Conservation (phyloP, 257 asterid genomes). For the Rehmannia glutinosa region DNA sequence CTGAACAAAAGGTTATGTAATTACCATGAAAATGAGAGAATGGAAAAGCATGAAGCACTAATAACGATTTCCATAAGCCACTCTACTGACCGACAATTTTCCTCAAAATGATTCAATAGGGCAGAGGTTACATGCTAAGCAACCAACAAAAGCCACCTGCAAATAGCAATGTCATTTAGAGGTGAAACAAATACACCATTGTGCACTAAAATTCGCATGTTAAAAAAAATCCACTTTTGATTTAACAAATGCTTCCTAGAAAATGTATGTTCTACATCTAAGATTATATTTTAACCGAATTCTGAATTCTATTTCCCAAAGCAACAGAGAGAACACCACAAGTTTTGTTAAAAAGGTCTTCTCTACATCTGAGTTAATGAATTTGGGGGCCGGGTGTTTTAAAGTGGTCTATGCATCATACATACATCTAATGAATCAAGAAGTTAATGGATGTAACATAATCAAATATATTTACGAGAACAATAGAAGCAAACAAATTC, state of each 20-base stretch:
- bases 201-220: not conserved
- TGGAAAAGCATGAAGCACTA: slow-evolving; percentile 4
- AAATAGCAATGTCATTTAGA: slow-evolving; percentile 11
- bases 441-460: not conserved
- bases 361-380: not conserved
- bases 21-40: slow-evolving; percentile 3
- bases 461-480: not conserved
- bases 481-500: not conserved
- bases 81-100: slow-evolving; percentile 9
- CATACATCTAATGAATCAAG: not conserved
- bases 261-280: not conserved
- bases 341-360: not conserved
- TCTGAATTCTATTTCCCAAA: too few relatives aligned
- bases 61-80: slow-evolving; percentile 9
- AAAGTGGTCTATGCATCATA: not conserved
- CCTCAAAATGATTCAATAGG: slow-evolving; percentile 12
- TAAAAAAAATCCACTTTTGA: not conserved
- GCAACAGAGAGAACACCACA: not conserved
- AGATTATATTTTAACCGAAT: too few relatives aligned
- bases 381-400: not conserved
- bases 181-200: not conserved
- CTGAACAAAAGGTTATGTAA: not conserved
- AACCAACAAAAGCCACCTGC: slow-evolving; percentile 25
- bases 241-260: not conserved
- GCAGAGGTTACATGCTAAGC: slow-evolving; percentile 7